Conservation (phyloP, 1,284 basidiomycete genomes). For the Puccinia horiana region DNA sequence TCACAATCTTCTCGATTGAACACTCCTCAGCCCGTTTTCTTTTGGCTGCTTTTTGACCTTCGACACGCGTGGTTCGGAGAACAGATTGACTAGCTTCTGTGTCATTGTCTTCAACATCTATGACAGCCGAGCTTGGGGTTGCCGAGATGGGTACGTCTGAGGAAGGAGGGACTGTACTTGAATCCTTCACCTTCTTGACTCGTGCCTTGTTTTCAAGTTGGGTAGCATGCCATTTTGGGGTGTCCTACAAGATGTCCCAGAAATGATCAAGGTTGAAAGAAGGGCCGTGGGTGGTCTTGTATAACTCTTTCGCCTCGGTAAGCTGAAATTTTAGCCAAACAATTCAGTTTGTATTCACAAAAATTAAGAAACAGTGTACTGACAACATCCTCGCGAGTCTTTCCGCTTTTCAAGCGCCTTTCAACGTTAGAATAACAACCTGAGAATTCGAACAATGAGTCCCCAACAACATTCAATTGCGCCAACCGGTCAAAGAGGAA, state of each 20-base stretch:
- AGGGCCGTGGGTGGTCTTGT: background rate
- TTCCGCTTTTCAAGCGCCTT: background rate
- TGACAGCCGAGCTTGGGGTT: background rate
- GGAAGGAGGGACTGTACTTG: background rate
- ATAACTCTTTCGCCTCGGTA: background rate
- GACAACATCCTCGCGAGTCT: background rate
- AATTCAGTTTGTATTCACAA: background rate
- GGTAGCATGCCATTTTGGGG: conserved; percentile 2
- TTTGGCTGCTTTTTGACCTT: conserved; percentile 6
- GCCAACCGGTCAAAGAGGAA: background rate
- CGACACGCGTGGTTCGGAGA: background rate
- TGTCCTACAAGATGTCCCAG: conserved; percentile 15
- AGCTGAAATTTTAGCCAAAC: background rate
- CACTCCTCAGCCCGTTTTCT: background rate
- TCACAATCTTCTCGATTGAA: background rate
- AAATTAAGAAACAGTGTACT: background rate
- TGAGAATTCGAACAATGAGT: background rate
- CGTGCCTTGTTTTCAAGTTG: background rate
- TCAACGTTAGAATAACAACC: background rate
- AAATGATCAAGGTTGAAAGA: background rate
- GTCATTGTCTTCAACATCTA: background rate
- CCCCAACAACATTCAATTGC: background rate
- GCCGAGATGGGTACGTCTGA: background rate
- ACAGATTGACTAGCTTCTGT: too few relatives aligned
- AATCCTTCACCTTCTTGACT: background rate